Evolutionary conservation across 495 filamentous ascomycete species (phyloP), one percentile per base, ranked within the genome.

Genomic region (Thermochaetoides thermophila): DNA sequence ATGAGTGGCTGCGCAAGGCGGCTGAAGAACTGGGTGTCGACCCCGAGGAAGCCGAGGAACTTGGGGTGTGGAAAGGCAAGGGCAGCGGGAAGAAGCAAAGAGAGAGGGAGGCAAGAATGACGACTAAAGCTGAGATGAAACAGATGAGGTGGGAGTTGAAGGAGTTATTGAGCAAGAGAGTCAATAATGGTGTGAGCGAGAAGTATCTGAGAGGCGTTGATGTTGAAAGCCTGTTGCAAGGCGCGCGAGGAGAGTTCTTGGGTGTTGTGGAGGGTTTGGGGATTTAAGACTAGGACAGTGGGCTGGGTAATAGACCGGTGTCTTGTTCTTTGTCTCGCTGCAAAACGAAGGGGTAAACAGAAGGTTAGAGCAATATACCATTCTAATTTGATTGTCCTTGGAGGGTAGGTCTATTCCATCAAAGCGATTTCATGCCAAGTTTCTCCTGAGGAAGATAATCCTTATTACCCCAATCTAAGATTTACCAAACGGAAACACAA

Each of bases 21-120:
- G 91, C 89, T 1, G 84, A 95, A 31, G 89, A 96, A 40, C 69
- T 97, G 3, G 89, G 89, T 2, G 80, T 96, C 5, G 84, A 95
- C 46, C 80, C 75, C 41, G 85, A 94, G 14, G 81, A 85, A 30
- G 76, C 89, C 30, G 75, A 79, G 38, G 56, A 63, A 25, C 64
- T 58, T 8, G 67, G 69, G 8, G 58, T 58, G 30, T 73, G 76
- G 46, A 70, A 70, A 32, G 73, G 76, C 5, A 72, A 81, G 25
- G 71, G 78, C 17, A 64, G 56, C 14, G 81, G 78, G 7, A 66
- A 81, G 39, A 78, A 81, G 50, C 63, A 76, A 53, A 76, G 76
- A 48, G 78, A 87, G 45, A 72, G 76, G 46, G 65, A 86, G 50
- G 76, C 70, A 15, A 66, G 72, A 22, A 66, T 49, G 20, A 52